Evolutionary conservation across 225 moss, liverwort and hornwort genomes (phyloP).

Genomic region (Sphagnum tenellum): DNA sequence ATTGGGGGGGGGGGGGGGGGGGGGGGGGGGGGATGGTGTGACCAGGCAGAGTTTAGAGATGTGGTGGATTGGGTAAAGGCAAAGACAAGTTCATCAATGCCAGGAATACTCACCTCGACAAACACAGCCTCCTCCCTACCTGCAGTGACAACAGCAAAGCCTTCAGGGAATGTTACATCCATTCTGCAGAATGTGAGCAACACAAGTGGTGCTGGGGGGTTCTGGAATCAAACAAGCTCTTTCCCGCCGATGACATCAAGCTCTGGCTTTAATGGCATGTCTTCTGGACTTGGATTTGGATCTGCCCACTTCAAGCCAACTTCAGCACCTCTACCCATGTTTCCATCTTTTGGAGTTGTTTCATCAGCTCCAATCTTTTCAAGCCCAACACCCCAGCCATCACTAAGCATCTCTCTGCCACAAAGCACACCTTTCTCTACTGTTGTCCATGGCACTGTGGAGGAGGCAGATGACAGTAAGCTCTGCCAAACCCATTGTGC

Average conservation of each 20-base stretch:
- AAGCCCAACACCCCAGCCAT: neutral
- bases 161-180: no score
- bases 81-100: neutral
- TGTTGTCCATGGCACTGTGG: no score
- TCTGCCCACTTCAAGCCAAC: neutral
- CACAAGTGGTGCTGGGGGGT: no score
- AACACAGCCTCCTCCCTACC: no score
- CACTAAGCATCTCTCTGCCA: no score
- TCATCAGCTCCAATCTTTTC: neutral
- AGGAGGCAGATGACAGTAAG: no score
- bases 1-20: neutral
- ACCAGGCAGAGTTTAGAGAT: constrained; percentile 1
- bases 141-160: no score
- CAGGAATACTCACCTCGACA: neutral
- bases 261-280: no score
- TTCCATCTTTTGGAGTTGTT: neutral
- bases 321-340: neutral
- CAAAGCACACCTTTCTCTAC: no score
- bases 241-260: no score
- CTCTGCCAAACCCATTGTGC: neutral
- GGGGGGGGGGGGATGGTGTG: neutral
- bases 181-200: no score
- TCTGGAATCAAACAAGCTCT: no score
- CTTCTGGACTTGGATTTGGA: neutral
- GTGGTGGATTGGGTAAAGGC: constrained; percentile 1